Base-by-base conservation (phyloP, 2,329 filamentous ascomycete genomes). In the Sporothrix pseudoabietina region DNA sequence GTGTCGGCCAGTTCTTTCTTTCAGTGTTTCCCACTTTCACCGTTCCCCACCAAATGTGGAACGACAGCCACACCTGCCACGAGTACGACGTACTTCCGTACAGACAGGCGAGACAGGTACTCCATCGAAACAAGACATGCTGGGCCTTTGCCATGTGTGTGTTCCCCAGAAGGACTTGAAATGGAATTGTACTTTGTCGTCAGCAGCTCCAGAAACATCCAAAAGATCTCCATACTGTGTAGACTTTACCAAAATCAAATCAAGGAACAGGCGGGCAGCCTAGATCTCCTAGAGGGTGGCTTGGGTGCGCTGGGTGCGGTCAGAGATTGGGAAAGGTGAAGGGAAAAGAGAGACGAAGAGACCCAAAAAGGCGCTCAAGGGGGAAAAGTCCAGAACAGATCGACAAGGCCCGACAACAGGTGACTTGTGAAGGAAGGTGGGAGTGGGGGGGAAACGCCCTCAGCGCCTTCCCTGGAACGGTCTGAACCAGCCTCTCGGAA, bases 341-440 rank as follows among this genome's bases (percentile, higher is more conserved):
- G 19, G 44, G 19, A 49, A 49, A 16, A 16, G 44, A 19, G 44
- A 19, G 14, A 49, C 12, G 41, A 44, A 8, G 6, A 52, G 19
- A 55, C 52, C 52, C 4, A 26, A 12, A 8, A 30, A 54, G 52
- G n/a, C 52, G 41, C 41, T 44, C 52, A 30, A 55, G 22, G 22
- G 52, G 39, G 12, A 26, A 66, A 66, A 7, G 61, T 66, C 61
- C 39, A 47, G 61, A 66, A 47, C 61, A 26, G 61, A 66, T 66
- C 61, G 39, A 30, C 39, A 47, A 12, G 59, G 19, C 19, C 12
- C 16, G 22, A 49, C 44, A 49, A 49, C 14, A 10, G 41, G 9
- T 44, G 41, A 12, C 22, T 54, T n/a, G 8, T 54, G 57, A 61
- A 61, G 57, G 32, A 61, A 65, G 59, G 59, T n/a, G 35, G 35